Conservation (phyloP, 768 basidiomycete species). For the Panellus pusillus region DNA sequence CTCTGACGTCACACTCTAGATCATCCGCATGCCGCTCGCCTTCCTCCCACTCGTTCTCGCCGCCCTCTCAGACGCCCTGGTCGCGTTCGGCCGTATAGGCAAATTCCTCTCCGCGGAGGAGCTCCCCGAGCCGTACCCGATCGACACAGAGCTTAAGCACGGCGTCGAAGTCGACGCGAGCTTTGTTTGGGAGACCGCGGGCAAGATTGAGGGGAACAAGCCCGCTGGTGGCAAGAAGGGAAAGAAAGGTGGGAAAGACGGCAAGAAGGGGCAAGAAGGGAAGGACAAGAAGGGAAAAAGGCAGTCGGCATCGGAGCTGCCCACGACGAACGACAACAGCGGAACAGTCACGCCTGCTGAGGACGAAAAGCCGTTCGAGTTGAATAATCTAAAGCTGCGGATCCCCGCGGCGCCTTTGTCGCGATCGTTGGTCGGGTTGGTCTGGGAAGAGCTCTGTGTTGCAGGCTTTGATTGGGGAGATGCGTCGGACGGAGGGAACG, state of each 20-base stretch:
- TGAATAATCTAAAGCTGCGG: slow-evolving; percentile 30
- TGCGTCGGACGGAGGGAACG: slow-evolving; percentile 43
- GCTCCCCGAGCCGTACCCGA: slow-evolving; percentile 43
- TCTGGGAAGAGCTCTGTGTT: slow-evolving; percentile 48
- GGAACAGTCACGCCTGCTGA: no score
- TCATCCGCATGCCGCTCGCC: slow-evolving; percentile 59
- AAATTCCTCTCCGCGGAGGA: slow-evolving; percentile 57
- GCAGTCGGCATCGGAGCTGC: not conserved
- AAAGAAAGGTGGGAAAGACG: no score
- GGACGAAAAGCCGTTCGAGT: slow-evolving; percentile 23
- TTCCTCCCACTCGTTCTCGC: slow-evolving; percentile 56
- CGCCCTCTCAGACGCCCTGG: slow-evolving; percentile 46
- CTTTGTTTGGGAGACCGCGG: no score
- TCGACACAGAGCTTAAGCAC: slow-evolving; percentile 35
- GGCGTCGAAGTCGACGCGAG: no score
- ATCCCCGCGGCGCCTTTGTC: slow-evolving; percentile 45
- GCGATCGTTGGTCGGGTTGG: slow-evolving; percentile 53
- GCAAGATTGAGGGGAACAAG: no score
- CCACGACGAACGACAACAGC: no score
- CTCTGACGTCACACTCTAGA: slow-evolving; percentile 31
- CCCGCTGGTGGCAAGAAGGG: slow-evolving; percentile 19
- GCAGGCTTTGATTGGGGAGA: slow-evolving; percentile 43
- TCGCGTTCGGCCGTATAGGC: slow-evolving; percentile 49
- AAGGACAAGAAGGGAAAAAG: not conserved
- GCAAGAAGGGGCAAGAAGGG: not conserved